These are phyloP conservation scores for Kwoniella sp. DNA, from an alignment of 768 basidiomycete species.

Conservation along the genomic window DNA sequence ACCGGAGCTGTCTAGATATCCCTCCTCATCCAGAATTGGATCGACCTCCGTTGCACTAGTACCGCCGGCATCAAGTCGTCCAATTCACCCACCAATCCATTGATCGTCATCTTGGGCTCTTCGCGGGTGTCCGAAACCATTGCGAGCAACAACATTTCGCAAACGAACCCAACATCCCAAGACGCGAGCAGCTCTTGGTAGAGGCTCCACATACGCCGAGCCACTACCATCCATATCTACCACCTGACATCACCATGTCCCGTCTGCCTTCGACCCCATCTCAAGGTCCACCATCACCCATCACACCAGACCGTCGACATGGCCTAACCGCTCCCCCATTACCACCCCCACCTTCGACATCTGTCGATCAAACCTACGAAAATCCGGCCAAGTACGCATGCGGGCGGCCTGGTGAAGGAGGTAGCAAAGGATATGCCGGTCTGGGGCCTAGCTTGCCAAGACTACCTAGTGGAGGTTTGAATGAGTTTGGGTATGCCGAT, in stretches of 20 bases:
- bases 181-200: too few relatives aligned
- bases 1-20: too few relatives aligned
- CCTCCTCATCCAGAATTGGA: too few relatives aligned
- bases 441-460: slow-evolving; percentile 8
- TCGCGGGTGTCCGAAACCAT: too few relatives aligned
- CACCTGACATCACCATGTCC: slow-evolving; percentile 4
- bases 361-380: background rate
- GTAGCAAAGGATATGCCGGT: background rate
- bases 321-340: slow-evolving; percentile 7
- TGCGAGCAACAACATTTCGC: too few relatives aligned
- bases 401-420: background rate
- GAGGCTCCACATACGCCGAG: too few relatives aligned
- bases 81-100: too few relatives aligned
- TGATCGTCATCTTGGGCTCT: too few relatives aligned
- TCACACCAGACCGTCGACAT: slow-evolving; percentile 10
- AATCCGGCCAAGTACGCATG: too few relatives aligned
- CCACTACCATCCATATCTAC: background rate
- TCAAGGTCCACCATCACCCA: slow-evolving; percentile 14
- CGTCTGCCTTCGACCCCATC: slow-evolving; percentile 13
- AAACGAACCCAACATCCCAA: too few relatives aligned
- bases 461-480: slow-evolving; percentile 18
- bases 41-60: too few relatives aligned
- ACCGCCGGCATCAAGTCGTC: too few relatives aligned
- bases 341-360: slow-evolving; percentile 4
- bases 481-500: slow-evolving; percentile 25